These are phyloP conservation scores for Crithidia expoeki DNA, from an alignment of 208 protist species.

Conservation along the genomic window DNA sequence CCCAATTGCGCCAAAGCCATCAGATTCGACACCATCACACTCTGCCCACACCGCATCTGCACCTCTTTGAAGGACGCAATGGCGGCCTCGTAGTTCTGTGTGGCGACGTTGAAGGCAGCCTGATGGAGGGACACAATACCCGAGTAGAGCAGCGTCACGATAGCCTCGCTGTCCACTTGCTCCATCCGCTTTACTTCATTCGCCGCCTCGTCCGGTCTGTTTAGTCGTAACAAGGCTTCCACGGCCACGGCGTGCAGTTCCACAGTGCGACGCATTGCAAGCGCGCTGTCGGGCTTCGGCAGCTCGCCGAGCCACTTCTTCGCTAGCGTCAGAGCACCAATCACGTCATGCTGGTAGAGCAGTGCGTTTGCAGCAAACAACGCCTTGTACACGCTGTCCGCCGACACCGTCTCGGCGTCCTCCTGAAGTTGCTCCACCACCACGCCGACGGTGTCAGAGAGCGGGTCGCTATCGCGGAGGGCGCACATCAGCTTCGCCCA, in stretches of 20 bases:
- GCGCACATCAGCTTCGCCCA: constrained; percentile 61
- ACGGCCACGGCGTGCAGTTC: constrained; percentile 71
- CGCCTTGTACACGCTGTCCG: constrained; percentile 36
- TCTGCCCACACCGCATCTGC: constrained; percentile 67
- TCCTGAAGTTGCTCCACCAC: constrained; percentile 38
- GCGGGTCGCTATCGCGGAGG: constrained; percentile 20
- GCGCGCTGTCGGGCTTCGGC: constrained; percentile 29
- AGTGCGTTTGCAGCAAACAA: constrained; percentile 62
- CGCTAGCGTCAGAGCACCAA: constrained; percentile 56
- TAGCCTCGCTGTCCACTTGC: constrained; percentile 81
- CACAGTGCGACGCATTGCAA: constrained; percentile 36
- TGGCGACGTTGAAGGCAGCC: constrained; percentile 37
- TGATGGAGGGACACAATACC: constrained; percentile 70
- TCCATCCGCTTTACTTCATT: constrained; percentile 80
- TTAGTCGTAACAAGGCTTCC: constrained; percentile 72
- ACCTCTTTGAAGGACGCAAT: constrained; percentile 81
- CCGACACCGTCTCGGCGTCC: constrained; percentile 39
- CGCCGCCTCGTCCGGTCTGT: constrained; percentile 76
- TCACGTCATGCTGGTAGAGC: constrained; percentile 45
- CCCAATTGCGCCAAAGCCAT: constrained; percentile 77
- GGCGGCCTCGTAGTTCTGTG: constrained; percentile 45
- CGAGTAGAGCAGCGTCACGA: constrained; percentile 68
- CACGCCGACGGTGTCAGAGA: constrained; percentile 13
- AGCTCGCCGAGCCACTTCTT: constrained; percentile 64
- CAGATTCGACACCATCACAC: constrained; percentile 76